Base-by-base conservation (phyloP, 2,329 filamentous ascomycete species). In the Penicillium concentricum region DNA sequence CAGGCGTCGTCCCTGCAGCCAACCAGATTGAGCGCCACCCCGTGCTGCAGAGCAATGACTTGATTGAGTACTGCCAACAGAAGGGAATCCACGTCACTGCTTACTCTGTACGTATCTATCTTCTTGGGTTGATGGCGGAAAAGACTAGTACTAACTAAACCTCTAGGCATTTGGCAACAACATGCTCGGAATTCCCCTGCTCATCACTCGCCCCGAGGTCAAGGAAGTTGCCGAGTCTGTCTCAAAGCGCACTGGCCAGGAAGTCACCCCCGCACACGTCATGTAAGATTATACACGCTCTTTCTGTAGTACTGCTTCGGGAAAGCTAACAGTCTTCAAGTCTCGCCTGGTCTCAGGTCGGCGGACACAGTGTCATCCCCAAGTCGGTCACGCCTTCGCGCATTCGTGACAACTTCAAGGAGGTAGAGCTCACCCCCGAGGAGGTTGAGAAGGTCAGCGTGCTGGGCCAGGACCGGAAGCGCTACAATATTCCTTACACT, bases 21-120 rank as follows among this genome's bases (percentile, higher is more conserved):
- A 89, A 89, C 73, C 87, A 89, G 74, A 84, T 89, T 61, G 87
- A 89, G 70, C 84, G 84, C 50, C 86, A 89, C 70, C 85, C 87
- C 2, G 87, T 87, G 65, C 78, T 89, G 12, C 87, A 88, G 69
- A 87, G 84, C 68, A 74, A 75, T 2, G 77, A 82, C 18, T 74
- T 90, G 28, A 71, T 87, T 8, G 75, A 80, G 15, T 85, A 81
- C 72, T 85, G 81, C 74, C 73, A 81, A 51, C 70, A 78, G 61
- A 82, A 87, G 70, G 78, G 78, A 58, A 87, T 89, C 60, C 76
- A 84, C 58, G 71, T 88, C 45, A 82, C 84, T 65, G 85, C 85
- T 5, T 88, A 88, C 73, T 87, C 83, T 39, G 86, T 74, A 67
- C 45, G 70, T 51, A 16, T 18, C 10, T 51, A 13, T 16, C 6